phyloP scores from a whole-genome alignment of 2,329 filamentous ascomycete species.

The Orbilia quercus region DNA sequence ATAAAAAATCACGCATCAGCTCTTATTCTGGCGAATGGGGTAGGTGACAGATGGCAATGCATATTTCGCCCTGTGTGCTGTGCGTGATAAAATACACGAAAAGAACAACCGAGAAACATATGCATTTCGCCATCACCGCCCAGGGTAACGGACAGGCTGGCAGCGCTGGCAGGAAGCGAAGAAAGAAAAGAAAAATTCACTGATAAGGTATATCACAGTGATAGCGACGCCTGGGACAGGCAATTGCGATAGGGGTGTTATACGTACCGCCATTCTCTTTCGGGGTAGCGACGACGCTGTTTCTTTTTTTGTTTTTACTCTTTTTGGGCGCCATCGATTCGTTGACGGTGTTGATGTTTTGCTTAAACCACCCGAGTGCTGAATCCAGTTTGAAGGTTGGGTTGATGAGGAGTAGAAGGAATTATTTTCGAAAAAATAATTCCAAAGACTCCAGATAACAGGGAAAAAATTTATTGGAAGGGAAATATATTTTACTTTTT shows the following conservation, averaged over 20 bases:
- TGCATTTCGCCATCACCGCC: slow-evolving; percentile 23
- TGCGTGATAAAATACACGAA: slow-evolving; percentile 26
- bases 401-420: slow-evolving; percentile 44
- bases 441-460: slow-evolving; percentile 40
- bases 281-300: slow-evolving; percentile 36
- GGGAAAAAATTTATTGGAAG: slow-evolving; percentile 9
- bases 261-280: slow-evolving; percentile 54
- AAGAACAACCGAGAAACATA: slow-evolving; percentile 30
- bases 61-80: slow-evolving; percentile 20
- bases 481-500: slow-evolving; percentile 14
- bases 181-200: too few relatives aligned
- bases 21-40: slow-evolving; percentile 37
- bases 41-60: slow-evolving; percentile 55
- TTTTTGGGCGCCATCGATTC: slow-evolving; percentile 53
- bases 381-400: slow-evolving; percentile 52
- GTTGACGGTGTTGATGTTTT: slow-evolving; percentile 45
- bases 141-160: too few relatives aligned
- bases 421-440: slow-evolving; percentile 55
- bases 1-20: slow-evolving; percentile 47
- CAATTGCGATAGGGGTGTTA: slow-evolving; percentile 6
- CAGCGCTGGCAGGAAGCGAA: slow-evolving; percentile 3
- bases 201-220: slow-evolving; percentile 5
- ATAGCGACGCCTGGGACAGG: background rate
- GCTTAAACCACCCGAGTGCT: slow-evolving; percentile 53
- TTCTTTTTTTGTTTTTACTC: slow-evolving; percentile 42